Base-by-base conservation (phyloP, 2,329 filamentous ascomycete species). In the Pseudogymnoascus sp. region DNA sequence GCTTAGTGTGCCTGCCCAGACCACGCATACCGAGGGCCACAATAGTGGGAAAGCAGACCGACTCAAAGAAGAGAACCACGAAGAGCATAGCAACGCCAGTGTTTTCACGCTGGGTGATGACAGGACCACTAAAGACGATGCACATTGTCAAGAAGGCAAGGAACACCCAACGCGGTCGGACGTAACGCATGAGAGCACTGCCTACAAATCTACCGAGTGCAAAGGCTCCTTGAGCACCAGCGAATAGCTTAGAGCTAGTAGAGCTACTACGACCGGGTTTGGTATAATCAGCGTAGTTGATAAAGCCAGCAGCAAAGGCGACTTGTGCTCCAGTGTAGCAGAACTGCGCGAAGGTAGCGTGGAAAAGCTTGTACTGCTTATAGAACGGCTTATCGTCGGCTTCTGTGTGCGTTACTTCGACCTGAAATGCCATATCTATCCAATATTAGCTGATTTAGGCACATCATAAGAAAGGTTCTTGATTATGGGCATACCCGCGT, bases 321-420 rank as follows among this genome's bases (percentile, higher is more conserved):
- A 87, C 78, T 71, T 93, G 89, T 0, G 88, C 84, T 57, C 89
- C 89, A 0, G 80, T 87, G 73, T 93, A 93, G 72, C 86, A 89
- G 74, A 92, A 92, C 67, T 93, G 89, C 0, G 89, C 87, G 67
- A 87, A 82, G 0, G 87, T 83, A 6, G 88, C 89, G 70, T 90
- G 88, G 79, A 91, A 91, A 2, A 92, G 79, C 16, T 84, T 83
- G 73, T 89, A 91, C 69, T 90, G 87, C 74, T 88, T 87, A 69
- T 78, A 76, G 67, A 90, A 82, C 0, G 88, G 85, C 73, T 84
- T 81, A 67, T 86, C 80, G 63, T 80, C 81, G 51, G 68, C 66
- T 40, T 73, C 73, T n/a, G 71, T 73, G 45, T 75, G 73, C 3
- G 70, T 72, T 61, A 78, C 76, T 61, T 75, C 71, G n/a, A 71